Base-by-base conservation (phyloP, 345 rosid genomes). In the Kandelia obovata region DNA sequence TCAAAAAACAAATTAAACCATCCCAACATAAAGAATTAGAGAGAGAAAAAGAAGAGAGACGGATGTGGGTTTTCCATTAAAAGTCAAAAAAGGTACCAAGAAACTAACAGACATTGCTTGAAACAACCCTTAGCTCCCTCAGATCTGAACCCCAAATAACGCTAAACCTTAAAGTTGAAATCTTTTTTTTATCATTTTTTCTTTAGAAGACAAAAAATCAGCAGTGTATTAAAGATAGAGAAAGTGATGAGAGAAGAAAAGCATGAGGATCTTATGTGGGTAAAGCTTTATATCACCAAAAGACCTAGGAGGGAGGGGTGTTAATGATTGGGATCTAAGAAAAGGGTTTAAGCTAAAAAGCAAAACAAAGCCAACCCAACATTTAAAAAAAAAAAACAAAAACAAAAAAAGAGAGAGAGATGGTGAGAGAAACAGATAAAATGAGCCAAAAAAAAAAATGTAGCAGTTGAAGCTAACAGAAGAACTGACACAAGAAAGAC, bases 71-170 rank as follows among this genome's bases (percentile, higher is more conserved):
- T 47, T 51, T 11, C 25, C 32, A 37, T 30, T 17, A 32, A 59
- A 78, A 69, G 74, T 73, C 61, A 73, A 64, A 77, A 25, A 25
- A 57, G 61, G 71, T 70, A 52, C 61, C 72, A 70, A 71, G 67
- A 74, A 73, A 70, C 59, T 7, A 43, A 72, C 19, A 60, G 55
- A 31, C 76, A 71, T 66, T 77, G 61, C 78, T 77, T 66, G 68
- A 53, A 76, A 76, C 84, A 75, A 71, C 65, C 69, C 71, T 71
- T 58, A 43, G 71, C 71, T 63, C 68, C 66, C 67, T 55, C 85
- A 82, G 88, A 84, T 84, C 85, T 84, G 82, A 77, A 83, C 62
- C 67, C 60, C 59, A 71, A 72, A 64, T 10, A 62, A 58, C 65
- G 58, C 39, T 59, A 68, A 23, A 55, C 39, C 25, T 53, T 53